phyloP scores from a whole-genome alignment of 1,284 basidiomycete genomes.

The Takashimella koratensis region DNA sequence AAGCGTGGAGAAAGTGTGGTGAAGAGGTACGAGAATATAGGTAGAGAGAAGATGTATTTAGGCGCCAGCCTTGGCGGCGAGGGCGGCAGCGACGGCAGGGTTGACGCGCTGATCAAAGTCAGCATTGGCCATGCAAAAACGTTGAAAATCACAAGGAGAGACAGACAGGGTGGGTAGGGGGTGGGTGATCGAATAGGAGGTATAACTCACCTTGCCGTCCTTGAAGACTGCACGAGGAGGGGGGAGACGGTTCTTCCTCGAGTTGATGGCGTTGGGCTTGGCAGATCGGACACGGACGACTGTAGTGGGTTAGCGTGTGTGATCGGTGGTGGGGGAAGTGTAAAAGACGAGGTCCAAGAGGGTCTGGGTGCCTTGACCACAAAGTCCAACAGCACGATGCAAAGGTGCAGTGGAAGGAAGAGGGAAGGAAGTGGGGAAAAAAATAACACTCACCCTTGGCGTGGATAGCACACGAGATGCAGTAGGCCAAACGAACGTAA shows the following conservation, averaged over 20 bases:
- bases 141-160: too few relatives aligned
- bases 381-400: too few relatives aligned
- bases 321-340: neutral
- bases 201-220: slow-evolving; percentile 72
- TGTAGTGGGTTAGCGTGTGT: slow-evolving; percentile 44
- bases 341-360: neutral
- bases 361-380: too few relatives aligned
- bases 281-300: slow-evolving; percentile 94
- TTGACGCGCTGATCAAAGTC: slow-evolving; percentile 68
- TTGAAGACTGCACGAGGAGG: slow-evolving; percentile 96
- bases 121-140: too few relatives aligned
- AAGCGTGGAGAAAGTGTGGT: too few relatives aligned
- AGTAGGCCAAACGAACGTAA: slow-evolving; percentile 99
- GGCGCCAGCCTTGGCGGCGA: slow-evolving; percentile 53
- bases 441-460: slow-evolving; percentile 70
- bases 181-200: slow-evolving; percentile 3
- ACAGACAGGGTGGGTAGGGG: too few relatives aligned
- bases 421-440: neutral
- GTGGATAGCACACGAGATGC: slow-evolving; percentile 99
- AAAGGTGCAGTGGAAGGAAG: neutral
- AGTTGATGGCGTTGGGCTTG: slow-evolving; percentile 61
- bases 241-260: slow-evolving; percentile 88
- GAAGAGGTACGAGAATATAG: too few relatives aligned
- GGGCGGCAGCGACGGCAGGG: slow-evolving; percentile 66
- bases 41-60: too few relatives aligned